These are phyloP conservation scores for Fistulina hepatica DNA, from an alignment of 1,284 basidiomycete genomes.

Conservation along the genomic window DNA sequence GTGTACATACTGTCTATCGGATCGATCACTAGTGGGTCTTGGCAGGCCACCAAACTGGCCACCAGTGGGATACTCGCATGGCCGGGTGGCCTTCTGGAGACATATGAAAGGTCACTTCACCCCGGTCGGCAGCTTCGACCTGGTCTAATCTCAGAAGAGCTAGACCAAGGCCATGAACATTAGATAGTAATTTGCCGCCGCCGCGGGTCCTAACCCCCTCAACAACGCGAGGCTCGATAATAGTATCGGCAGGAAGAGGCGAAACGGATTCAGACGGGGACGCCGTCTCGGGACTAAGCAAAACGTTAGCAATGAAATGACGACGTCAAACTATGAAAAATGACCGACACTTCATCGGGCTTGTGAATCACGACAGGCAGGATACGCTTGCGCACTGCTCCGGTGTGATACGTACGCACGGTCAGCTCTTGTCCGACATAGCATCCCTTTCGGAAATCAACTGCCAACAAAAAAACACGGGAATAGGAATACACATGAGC, in stretches of 20 bases:
- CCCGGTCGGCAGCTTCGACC: conserved; percentile 28
- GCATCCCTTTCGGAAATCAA: conserved; percentile 96
- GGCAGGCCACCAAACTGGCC: conserved; percentile 74
- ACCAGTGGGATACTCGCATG: conserved; percentile 39
- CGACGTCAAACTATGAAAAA: background rate
- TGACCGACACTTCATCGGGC: conserved; percentile 15
- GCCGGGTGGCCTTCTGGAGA: conserved; percentile 25
- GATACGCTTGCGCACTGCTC: conserved; percentile 85
- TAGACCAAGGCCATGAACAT: conserved; percentile 46
- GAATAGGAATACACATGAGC: conserved; percentile 4
- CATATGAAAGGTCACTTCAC: conserved; percentile 31
- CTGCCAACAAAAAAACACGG: conserved; percentile 30
- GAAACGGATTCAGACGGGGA: conserved; percentile 6
- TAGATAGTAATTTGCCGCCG: conserved; percentile 55
- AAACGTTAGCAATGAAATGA: background rate
- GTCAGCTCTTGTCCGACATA: conserved; percentile 98
- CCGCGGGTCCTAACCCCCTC: conserved; percentile 40
- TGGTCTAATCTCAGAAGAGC: conserved; percentile 66
- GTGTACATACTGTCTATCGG: too few relatives aligned
- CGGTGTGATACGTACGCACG: conserved; percentile 93
- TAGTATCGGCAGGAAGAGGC: conserved; percentile 14
- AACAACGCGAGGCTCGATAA: conserved; percentile 20
- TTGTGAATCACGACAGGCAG: conserved; percentile 58
- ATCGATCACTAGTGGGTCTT: too few relatives aligned
- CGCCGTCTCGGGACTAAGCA: background rate